These are phyloP conservation scores for Tranzscheliella williamsii DNA, from an alignment of 1,284 basidiomycete species.

Conservation along the genomic window DNA sequence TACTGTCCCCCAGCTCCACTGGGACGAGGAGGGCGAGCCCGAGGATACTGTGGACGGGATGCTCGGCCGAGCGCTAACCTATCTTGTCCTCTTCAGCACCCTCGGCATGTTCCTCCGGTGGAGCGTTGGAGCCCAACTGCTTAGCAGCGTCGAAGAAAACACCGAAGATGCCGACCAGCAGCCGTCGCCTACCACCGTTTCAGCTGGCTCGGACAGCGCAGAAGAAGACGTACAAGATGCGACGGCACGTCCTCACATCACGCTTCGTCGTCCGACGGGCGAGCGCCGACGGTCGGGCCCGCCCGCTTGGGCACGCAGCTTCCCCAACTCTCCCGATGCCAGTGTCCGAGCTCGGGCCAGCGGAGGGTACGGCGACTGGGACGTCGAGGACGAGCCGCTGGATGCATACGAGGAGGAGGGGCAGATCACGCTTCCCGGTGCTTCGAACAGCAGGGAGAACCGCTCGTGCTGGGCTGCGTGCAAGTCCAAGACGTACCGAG, in stretches of 20 bases:
- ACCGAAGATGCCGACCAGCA: slow-evolving; percentile 17
- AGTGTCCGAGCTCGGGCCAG: slow-evolving; percentile 4
- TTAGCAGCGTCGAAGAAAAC: slow-evolving; percentile 60
- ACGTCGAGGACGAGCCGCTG: slow-evolving; percentile 37
- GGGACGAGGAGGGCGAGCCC: slow-evolving; percentile 67
- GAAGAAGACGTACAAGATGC: background rate
- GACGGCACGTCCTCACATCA: slow-evolving; percentile 13
- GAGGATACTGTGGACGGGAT: slow-evolving; percentile 82
- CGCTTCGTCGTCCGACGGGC: slow-evolving; percentile 36
- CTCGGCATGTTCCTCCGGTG: slow-evolving; percentile 74
- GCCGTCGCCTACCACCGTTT: background rate
- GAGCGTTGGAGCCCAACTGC: slow-evolving; percentile 62
- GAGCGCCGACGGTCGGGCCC: slow-evolving; percentile 16
- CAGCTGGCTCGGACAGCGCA: background rate
- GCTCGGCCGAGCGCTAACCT: slow-evolving; percentile 88
- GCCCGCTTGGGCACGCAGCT: slow-evolving; percentile 41
- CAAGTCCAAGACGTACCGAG: slow-evolving; percentile 1
- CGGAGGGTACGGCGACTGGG: slow-evolving; percentile 30
- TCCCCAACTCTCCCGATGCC: slow-evolving; percentile 49
- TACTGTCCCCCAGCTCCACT: slow-evolving; percentile 80
- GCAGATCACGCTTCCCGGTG: slow-evolving; percentile 32
- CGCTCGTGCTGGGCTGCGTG: slow-evolving; percentile 25
- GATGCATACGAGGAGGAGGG: slow-evolving; percentile 32
- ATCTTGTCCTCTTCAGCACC: slow-evolving; percentile 88
- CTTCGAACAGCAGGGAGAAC: slow-evolving; percentile 23